phyloP scores from a whole-genome alignment of 176 grass and related monocot species.

The Eleusine indica region DNA sequence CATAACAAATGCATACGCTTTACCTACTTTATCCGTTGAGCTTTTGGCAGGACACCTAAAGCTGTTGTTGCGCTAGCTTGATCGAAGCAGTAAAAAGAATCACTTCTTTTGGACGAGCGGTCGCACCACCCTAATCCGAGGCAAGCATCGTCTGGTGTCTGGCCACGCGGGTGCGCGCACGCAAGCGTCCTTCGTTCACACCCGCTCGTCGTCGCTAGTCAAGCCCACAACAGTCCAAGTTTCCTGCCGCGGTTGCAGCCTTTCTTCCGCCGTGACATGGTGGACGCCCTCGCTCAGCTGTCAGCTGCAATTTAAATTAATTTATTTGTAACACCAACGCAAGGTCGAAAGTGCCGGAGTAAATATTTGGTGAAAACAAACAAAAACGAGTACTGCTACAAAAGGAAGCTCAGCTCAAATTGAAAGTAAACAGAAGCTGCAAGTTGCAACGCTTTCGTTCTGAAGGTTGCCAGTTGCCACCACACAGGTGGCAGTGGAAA shows the following conservation, averaged over 20 bases:
- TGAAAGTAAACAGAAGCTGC: no score
- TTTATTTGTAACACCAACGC: no score
- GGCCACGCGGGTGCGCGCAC: conserved; percentile 8
- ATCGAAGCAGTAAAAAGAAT: conserved; percentile 38
- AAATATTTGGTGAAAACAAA: no score
- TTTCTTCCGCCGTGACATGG: background rate
- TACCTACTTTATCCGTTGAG: background rate
- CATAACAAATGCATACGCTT: background rate
- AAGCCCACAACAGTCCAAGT: background rate
- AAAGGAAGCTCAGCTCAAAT: no score
- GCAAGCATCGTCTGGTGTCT: background rate
- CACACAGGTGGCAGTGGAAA: background rate
- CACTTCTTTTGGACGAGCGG: conserved; percentile 18
- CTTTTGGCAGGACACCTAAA: background rate
- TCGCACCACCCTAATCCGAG: background rate
- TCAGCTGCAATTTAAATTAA: no score
- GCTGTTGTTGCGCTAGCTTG: background rate
- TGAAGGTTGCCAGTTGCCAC: no score
- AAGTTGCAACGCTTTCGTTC: no score
- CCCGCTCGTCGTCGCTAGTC: background rate
- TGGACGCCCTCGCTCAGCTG: background rate
- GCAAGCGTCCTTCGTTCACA: background rate
- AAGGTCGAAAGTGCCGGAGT: no score
- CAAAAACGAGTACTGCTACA: no score
- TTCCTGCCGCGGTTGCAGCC: background rate